Percentiles rank a stretch among this genome's conserved stretches.
These are phyloP conservation scores for Boletellus dicymbophilus DNA, from an alignment of 1,284 basidiomycete genomes.

Conservation along the genomic window DNA sequence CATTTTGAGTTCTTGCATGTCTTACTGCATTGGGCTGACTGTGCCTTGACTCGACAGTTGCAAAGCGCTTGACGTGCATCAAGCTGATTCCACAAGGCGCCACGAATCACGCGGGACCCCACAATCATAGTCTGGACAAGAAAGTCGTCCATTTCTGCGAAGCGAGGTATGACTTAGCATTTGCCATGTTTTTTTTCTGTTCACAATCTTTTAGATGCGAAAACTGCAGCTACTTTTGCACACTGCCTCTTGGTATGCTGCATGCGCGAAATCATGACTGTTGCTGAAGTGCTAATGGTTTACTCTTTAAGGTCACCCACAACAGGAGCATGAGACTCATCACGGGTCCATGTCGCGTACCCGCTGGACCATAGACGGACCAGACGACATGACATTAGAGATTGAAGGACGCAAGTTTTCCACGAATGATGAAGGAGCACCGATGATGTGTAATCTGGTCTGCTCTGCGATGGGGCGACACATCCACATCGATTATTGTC, in stretches of 20 bases:
- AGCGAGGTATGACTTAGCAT: slow-evolving; percentile 35
- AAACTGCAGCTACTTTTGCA: slow-evolving; percentile 59
- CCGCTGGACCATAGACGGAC: slow-evolving; percentile 54
- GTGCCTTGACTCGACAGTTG: too few species aligned
- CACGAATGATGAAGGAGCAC: slow-evolving; percentile 56
- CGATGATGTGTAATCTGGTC: slow-evolving; percentile 62
- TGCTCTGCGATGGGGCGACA: slow-evolving; percentile 41
- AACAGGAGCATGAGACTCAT: slow-evolving; percentile 58
- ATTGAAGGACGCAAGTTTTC: slow-evolving; percentile 55
- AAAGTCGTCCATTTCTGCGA: slow-evolving; percentile 51
- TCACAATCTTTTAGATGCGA: slow-evolving; percentile 40
- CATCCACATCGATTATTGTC: slow-evolving; percentile 57
- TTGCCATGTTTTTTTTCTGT: not conserved
- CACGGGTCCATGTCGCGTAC: slow-evolving; percentile 64
- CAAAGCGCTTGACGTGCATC: slow-evolving; percentile 50
- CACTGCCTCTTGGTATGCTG: slow-evolving; percentile 50
- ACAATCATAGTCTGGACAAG: slow-evolving; percentile 46
- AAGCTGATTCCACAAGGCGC: slow-evolving; percentile 44
- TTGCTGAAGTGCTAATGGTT: not conserved
- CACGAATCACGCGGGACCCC: slow-evolving; percentile 43
- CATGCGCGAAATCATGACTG: too few species aligned
- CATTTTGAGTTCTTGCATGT: too few species aligned
- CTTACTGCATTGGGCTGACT: too few species aligned
- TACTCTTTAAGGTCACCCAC: slow-evolving; percentile 47
- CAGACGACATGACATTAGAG: slow-evolving; percentile 45